phyloP scores from a whole-genome alignment of 768 basidiomycete genomes.

The Lactarius akahatsu region DNA sequence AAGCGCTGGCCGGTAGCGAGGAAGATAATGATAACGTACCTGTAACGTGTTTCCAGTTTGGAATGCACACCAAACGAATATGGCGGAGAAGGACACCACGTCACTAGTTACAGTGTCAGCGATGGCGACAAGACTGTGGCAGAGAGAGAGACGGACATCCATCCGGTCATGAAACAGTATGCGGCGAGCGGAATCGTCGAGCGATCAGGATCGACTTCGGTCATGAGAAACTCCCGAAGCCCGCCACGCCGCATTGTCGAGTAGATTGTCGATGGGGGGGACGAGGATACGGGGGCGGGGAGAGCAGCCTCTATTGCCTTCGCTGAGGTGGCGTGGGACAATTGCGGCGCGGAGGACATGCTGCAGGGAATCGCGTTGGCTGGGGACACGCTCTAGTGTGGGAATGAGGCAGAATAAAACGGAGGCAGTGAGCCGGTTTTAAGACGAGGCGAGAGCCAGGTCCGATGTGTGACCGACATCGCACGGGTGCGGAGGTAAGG shows the following conservation, averaged over 20 bases:
- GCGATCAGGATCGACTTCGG: slow-evolving; percentile 52
- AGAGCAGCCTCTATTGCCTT: slow-evolving; percentile 18
- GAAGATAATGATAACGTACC: slow-evolving; percentile 38
- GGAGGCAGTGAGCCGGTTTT: background rate
- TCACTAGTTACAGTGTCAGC: slow-evolving; percentile 44
- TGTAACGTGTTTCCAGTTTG: slow-evolving; percentile 78
- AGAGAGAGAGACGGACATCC: slow-evolving; percentile 51
- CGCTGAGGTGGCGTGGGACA: background rate
- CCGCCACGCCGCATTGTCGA: slow-evolving; percentile 24
- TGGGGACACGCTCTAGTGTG: no score
- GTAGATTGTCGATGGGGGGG: background rate
- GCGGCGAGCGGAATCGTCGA: slow-evolving; percentile 56
- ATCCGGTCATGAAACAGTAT: slow-evolving; percentile 80
- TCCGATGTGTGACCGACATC: background rate
- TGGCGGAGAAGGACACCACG: slow-evolving; percentile 70
- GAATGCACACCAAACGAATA: slow-evolving; percentile 85
- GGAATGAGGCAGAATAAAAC: background rate
- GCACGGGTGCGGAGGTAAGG: background rate
- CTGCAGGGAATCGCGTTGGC: background rate
- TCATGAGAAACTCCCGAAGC: slow-evolving; percentile 36
- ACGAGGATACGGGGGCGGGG: slow-evolving; percentile 17
- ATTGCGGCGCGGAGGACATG: slow-evolving; percentile 1
- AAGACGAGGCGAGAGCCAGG: background rate
- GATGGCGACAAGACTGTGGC: background rate
- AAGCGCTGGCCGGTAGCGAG: slow-evolving; percentile 2